A percentile compares a stretch with the other conserved stretches of the same genome.
Evolutionary conservation across 495 filamentous ascomycete species (phyloP).

Genomic region (Trichocladium uniseriatum): DNA sequence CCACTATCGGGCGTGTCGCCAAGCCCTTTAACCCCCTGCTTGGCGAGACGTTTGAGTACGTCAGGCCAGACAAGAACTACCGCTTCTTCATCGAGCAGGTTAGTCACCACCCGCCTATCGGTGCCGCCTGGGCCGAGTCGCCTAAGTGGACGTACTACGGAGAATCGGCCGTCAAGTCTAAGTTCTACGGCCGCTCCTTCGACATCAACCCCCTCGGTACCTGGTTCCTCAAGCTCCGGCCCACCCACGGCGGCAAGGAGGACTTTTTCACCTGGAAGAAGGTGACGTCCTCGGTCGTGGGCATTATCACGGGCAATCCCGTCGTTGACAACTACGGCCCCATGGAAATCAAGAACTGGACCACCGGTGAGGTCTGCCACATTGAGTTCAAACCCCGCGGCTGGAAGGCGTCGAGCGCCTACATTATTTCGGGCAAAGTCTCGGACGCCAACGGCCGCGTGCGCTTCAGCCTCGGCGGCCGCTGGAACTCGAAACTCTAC

Average conservation of each 20-base stretch:
- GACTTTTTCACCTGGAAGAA: conserved; percentile 99
- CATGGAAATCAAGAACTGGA: conserved; percentile 97
- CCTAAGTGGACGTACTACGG: conserved; percentile 97
- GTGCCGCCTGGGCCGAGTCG: conserved; percentile 87
- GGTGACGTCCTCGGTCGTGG: conserved; percentile 92
- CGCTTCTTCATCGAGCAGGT: conserved; percentile 98
- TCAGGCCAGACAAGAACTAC: conserved; percentile 88
- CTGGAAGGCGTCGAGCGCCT: conserved; percentile 87
- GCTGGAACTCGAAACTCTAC: conserved; percentile 97
- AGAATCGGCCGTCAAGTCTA: conserved; percentile 92
- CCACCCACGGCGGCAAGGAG: conserved; percentile 61
- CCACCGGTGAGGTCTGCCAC: conserved; percentile 80
- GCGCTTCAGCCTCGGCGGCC: conserved; percentile 80
- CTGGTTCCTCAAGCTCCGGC: conserved; percentile 88
- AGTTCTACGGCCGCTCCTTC: conserved; percentile 95
- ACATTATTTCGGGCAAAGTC: conserved; percentile 78
- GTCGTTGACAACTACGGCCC: conserved; percentile 97
- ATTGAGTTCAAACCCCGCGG: conserved; percentile 93
- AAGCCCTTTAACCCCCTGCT: conserved; percentile 97
- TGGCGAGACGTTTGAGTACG: conserved; percentile 96
- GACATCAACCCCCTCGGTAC: conserved; percentile 95
- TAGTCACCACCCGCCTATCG: conserved; percentile 93
- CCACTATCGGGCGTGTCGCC: conserved; percentile 90
- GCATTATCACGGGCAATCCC: conserved; percentile 93
- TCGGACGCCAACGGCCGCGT: conserved; percentile 63